Evolutionary conservation across 2,329 filamentous ascomycete species (phyloP), one percentile per base, ranked within the genome.

Genomic region (Cercospora sesami): DNA sequence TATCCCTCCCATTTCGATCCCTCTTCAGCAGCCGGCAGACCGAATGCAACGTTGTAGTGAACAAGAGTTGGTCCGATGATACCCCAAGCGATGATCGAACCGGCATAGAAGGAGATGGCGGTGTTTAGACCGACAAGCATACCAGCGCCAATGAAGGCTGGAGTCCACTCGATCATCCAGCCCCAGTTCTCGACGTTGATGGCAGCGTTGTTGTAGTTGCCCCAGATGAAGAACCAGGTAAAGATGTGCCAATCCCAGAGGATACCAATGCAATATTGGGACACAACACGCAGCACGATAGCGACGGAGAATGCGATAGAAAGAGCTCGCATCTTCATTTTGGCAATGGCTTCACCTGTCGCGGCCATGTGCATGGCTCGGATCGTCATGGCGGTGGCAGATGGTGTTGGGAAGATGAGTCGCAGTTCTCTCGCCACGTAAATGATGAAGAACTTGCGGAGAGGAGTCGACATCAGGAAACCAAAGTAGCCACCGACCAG

Each of bases 391-490:
- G 86, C 87, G 0, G 86, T 87, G 2, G 87, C 87, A 28, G 86
- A 86, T 0, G 86, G 79, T 0, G 86, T 85, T 1, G 87, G 87
- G 78, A 89, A 89, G 65, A 89, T 82, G 55, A 89, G 81, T 66
- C 83, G 84, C 33, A 89, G 79, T 77, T 89, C 86, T 9, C 86
- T 82, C 3, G 86, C 86, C 12, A 89, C 86, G 67, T 89, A 86
- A 76, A 90, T 86, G 77, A 90, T 85, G 80, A 90, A 90, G 80
- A 90, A 90, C 75, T 89, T 89, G 67, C 88, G 86, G 26, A 75
- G 59, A 45, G 63, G 68, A 12, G 68, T 57, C n/a, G 60, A 66
- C 33, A 63, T 71, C 70, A 88, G 87, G 68, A 89, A 83, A 4
- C 88, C 88, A 76, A 89, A 89, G 79, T 89, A 88, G 9, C 85